A percentile compares a stretch with the other conserved stretches of the same genome.
Evolutionary conservation across 768 basidiomycete species (phyloP).

Genomic region (Boletus reticulatus): DNA sequence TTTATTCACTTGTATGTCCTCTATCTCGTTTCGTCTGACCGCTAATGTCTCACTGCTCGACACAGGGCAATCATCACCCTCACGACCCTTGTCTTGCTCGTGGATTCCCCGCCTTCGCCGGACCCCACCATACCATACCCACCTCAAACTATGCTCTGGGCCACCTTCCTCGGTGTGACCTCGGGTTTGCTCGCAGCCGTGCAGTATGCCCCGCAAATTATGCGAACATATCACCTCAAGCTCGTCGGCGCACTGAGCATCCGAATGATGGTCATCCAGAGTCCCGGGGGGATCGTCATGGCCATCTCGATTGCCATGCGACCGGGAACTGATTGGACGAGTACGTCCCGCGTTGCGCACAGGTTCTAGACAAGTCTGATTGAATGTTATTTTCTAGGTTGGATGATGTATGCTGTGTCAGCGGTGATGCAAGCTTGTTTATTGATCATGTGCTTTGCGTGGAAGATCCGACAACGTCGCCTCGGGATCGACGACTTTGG

Average conservation of each 20-base stretch:
- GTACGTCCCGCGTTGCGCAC: conserved; percentile 36
- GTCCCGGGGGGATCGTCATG: conserved; percentile 87
- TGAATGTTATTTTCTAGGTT: conserved; percentile 43
- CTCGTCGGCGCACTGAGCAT: conserved; percentile 93
- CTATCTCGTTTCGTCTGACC: not conserved
- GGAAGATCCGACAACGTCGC: conserved; percentile 75
- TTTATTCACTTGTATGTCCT: conserved; percentile 66
- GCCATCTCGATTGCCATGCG: conserved; percentile 75
- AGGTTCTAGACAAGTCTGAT: not conserved
- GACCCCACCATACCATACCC: conserved; percentile 35
- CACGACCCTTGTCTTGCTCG: conserved; percentile 61
- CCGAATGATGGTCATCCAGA: conserved; percentile 95
- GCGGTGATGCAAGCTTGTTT: conserved; percentile 83
- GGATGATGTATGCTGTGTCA: conserved; percentile 78
- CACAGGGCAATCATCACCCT: conserved; percentile 44
- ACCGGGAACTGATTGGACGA: conserved; percentile 84
- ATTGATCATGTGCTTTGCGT: conserved; percentile 80
- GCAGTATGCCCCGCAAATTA: conserved; percentile 88
- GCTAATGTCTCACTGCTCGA: not conserved
- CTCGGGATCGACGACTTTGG: conserved; percentile 92
- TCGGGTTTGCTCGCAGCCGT: conserved; percentile 74
- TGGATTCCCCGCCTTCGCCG: conserved; percentile 39
- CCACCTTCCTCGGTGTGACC: conserved; percentile 82
- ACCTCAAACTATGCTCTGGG: conserved; percentile 57
- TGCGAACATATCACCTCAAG: conserved; percentile 71